Base-by-base conservation (phyloP, 345 rosid genomes). In the Citropsis articulata region DNA sequence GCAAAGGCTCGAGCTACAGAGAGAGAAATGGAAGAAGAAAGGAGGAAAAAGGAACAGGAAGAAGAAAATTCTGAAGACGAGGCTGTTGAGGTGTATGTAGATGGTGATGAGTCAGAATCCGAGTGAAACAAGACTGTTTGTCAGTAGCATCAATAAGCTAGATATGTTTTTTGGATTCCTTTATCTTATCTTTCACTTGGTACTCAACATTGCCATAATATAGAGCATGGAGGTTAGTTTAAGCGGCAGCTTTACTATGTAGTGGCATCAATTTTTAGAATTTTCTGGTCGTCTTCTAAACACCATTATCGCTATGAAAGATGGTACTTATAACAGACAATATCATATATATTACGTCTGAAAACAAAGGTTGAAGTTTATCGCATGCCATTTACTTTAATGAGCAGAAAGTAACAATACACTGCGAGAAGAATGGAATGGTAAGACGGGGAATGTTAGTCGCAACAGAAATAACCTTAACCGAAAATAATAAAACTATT, bases 1-100 rank as follows among this genome's bases (percentile, higher is more conserved):
- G 97, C 99, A n/a, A 86, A 87, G 75, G 91, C 90, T 69, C 75
- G 75, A 76, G 92, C 83, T 31, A 72, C 85, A 4, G 89, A 86
- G 82, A 92, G 93, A 79, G 94, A 91, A 73, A 59, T 68, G 73
- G 93, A 91, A 87, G 90, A 91, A 79, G 87, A 85, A 76, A 81
- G 68, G 80, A 88, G 78, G 85, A 80, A 25, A 79, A 77, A 45
- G 33, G 85, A 79, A 69, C 86, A 84, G 65, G 87, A 86, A 22
- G 60, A 59, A 33, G 77, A 78, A 50, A 71, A 78, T 61, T 65
- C 66, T 10, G 86, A 82, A 50, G 76, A 70, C 19, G 86, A 86
- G 85, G 81, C 72, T 59, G 77, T 45, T 45, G 77, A 82, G 69
- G 59, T 79, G 85, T 75, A 69, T 5, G 7, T 79, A 73, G 85